Conservation (phyloP, 2,329 filamentous ascomycete genomes). For the Biscogniauxia marginata region DNA sequence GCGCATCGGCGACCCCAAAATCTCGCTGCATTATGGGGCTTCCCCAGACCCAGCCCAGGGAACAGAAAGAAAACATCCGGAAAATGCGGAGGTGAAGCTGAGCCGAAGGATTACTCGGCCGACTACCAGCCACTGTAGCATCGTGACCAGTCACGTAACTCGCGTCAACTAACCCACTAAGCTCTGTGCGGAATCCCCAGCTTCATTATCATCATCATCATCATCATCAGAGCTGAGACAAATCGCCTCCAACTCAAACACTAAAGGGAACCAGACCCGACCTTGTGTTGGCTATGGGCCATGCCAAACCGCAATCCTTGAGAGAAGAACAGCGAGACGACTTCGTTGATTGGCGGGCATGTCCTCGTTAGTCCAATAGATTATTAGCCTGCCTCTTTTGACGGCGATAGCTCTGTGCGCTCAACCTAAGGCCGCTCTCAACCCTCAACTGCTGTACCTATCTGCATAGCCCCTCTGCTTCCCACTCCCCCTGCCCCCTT, state of each 20-base stretch:
- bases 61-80: not conserved
- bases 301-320: not conserved
- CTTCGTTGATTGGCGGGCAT: not conserved
- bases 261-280: not conserved
- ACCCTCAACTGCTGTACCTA: not conserved
- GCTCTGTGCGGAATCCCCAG: not conserved
- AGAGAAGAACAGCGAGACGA: not conserved
- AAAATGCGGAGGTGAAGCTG: not conserved
- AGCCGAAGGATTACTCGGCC: not conserved
- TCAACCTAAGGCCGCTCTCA: not conserved
- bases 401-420: too few species aligned
- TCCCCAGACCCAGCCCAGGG: not conserved
- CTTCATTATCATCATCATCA: not conserved
- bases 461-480: not conserved
- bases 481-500: too few species aligned
- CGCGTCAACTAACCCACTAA: not conserved
- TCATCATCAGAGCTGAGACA: not conserved
- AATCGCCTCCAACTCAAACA: not conserved
- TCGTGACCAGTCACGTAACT: not conserved
- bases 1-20: not conserved
- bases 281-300: not conserved
- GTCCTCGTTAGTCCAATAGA: not conserved
- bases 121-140: not conserved
- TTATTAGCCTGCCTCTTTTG: not conserved
- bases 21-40: not conserved